Evolutionary conservation across 352 stramenopile species (phyloP), one percentile per base, ranked within the genome.

Genomic region (Thraustochytrium sp.): DNA sequence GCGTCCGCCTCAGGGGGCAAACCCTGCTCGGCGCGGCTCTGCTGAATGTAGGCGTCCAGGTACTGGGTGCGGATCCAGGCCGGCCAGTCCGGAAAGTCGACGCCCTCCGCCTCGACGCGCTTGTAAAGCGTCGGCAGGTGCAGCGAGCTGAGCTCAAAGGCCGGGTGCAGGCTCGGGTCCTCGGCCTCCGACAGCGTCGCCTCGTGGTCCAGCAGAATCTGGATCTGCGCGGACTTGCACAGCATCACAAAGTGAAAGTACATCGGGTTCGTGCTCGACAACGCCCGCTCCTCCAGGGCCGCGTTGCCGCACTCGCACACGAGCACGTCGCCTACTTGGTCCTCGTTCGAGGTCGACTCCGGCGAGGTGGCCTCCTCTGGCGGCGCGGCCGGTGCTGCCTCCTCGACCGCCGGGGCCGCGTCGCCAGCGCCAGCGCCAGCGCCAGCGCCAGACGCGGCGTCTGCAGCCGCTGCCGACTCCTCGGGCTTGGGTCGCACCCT

Each of bases 181-280:
- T 16, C 38, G 26, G 31, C 34, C 38, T 80, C 36, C 34, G 40
- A 49, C 34, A 53, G 31, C n/a, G 44, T 80, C 11, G 31, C 68
- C 51, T 80, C 68, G 42, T 65, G 31, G 68, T 80, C 68, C 9
- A 80, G 51, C n/a, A 80, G 53, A 34, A 80, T 80, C 34, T 64
- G 42, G 42, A 80, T 80, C 49, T 80, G 68, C 36, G 68, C 63
- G 0, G 68, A 80, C 68, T 80, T 80, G 68, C 68, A 80, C 48
- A 80, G 51, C 68, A 80, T 61, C 53, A 55, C 34, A 80, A 80
- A 80, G 51, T 80, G 68, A 64, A 80, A 80, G 68, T 65, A 80
- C 48, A 80, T 61, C 18, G 68, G 68, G 49, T 80, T 44, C 29
- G 42, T 77, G 53, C 46, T 54, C 38, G 36, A 51, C 31, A 75